Evolutionary conservation across 306 rosid species (phyloP).

Genomic region (Carpinus fangiana): DNA sequence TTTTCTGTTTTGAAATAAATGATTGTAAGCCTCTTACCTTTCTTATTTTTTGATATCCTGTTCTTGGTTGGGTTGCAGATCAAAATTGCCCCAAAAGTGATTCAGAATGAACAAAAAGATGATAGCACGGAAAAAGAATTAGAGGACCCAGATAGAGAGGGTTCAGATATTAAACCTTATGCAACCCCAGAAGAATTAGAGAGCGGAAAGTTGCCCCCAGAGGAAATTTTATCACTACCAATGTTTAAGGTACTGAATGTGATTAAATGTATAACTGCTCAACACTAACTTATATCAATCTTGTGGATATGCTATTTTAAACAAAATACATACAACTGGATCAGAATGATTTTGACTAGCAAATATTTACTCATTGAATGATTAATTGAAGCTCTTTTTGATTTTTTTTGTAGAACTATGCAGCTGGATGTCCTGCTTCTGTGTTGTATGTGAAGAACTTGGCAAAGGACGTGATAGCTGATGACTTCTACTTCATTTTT

Average conservation of each 20-base stretch:
- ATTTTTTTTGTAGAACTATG: constrained; percentile 67
- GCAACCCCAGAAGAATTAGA: constrained; percentile 74
- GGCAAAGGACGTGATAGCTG: constrained; percentile 79
- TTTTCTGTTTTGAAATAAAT: constrained; percentile 25
- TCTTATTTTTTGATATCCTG: constrained; percentile 16
- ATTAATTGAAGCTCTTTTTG: constrained; percentile 27
- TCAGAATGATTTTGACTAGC: constrained; percentile 15
- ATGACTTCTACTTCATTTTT: constrained; percentile 79
- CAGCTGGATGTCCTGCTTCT: constrained; percentile 79
- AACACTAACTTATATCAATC: not conserved
- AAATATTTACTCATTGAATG: constrained; percentile 14
- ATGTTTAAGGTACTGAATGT: constrained; percentile 76
- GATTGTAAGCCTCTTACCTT: constrained; percentile 21
- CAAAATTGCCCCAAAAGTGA: constrained; percentile 62
- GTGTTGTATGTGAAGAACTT: constrained; percentile 92
- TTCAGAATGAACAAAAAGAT: constrained; percentile 48
- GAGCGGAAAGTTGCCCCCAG: constrained; percentile 75
- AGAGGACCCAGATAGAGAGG: constrained; percentile 55
- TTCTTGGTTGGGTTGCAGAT: constrained; percentile 56
- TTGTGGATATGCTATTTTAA: not conserved
- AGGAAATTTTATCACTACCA: constrained; percentile 89
- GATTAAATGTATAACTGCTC: not conserved
- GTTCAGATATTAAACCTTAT: constrained; percentile 46
- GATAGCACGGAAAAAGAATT: constrained; percentile 40
- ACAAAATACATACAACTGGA: not conserved